phyloP scores from a whole-genome alignment of 2,329 filamentous ascomycete species.

The Aspergillus fumigatus region DNA sequence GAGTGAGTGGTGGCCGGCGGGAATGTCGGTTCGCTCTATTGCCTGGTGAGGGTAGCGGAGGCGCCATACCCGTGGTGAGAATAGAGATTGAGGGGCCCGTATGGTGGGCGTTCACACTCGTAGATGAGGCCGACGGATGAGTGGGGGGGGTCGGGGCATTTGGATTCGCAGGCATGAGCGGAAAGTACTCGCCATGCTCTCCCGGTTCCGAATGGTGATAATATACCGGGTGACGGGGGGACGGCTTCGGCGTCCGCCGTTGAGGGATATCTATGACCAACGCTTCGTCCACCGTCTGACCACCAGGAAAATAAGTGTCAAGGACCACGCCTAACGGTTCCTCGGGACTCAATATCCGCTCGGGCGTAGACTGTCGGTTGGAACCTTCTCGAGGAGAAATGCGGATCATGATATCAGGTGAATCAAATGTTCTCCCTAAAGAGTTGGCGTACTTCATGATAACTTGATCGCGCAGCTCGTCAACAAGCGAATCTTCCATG shows the following conservation, averaged over 20 bases:
- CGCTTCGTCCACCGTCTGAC: constrained; percentile 83
- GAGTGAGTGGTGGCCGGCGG: constrained; percentile 55
- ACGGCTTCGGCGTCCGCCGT: constrained; percentile 72
- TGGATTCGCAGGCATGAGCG: constrained; percentile 56
- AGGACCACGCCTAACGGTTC: constrained; percentile 74
- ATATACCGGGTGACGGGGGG: constrained; percentile 55
- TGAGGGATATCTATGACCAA: constrained; percentile 82
- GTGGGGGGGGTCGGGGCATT: constrained; percentile 38
- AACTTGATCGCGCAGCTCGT: constrained; percentile 90
- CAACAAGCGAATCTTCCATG: constrained; percentile 82
- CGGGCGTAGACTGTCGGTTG: constrained; percentile 45
- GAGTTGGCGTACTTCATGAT: constrained; percentile 92
- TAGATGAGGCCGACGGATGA: constrained; percentile 38
- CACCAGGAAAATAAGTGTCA: constrained; percentile 78
- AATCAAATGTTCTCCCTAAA: constrained; percentile 79
- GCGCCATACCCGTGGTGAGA: constrained; percentile 72
- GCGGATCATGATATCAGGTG: constrained; percentile 79
- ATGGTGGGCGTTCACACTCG: constrained; percentile 36
- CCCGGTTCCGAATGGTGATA: constrained; percentile 57
- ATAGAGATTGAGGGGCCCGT: constrained; percentile 70
- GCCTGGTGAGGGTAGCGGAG: constrained; percentile 79
- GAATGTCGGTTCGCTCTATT: constrained; percentile 53
- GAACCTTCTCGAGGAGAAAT: constrained; percentile 64
- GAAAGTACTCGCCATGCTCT: constrained; percentile 79
- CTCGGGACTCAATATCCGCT: constrained; percentile 75